Conservation (phyloP, 2,329 filamentous ascomycete genomes). For the Cercospora citrullina region DNA sequence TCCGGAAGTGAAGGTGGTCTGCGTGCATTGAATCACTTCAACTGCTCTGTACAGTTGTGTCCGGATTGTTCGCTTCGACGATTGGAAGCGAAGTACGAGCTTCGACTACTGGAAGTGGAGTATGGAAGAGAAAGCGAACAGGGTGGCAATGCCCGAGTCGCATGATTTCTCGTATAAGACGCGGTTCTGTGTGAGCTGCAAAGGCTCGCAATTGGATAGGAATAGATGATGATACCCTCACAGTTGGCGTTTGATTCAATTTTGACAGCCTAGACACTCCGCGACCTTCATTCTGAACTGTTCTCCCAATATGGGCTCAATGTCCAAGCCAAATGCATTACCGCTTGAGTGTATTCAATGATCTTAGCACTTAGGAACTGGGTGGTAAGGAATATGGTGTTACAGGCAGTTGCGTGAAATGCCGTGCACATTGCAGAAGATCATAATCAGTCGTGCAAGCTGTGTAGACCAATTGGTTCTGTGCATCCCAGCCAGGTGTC, state of each 20-base stretch:
- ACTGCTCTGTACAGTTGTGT: neutral
- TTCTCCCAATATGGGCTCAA: neutral
- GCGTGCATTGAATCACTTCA: neutral
- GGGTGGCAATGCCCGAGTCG: neutral
- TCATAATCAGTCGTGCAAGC: neutral
- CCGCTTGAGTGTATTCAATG: neutral
- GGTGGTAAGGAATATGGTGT: too few species aligned
- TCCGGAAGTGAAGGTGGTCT: neutral
- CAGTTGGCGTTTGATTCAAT: neutral
- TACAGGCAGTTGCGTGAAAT: neutral
- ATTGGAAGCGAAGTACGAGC: neutral
- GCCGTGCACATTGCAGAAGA: neutral
- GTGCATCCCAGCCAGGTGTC: neutral
- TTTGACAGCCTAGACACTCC: neutral
- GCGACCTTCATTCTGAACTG: neutral
- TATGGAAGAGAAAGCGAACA: neutral
- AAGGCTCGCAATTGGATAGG: neutral
- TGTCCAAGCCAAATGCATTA: neutral
- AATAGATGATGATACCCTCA: neutral
- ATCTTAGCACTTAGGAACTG: too few species aligned
- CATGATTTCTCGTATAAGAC: neutral
- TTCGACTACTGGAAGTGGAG: neutral
- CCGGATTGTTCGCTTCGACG: neutral
- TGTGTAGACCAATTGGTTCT: neutral
- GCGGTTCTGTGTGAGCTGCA: neutral